These are phyloP conservation scores for Plectosphaerella sp. DNA, from an alignment of 2,329 filamentous ascomycete genomes.

Conservation along the genomic window DNA sequence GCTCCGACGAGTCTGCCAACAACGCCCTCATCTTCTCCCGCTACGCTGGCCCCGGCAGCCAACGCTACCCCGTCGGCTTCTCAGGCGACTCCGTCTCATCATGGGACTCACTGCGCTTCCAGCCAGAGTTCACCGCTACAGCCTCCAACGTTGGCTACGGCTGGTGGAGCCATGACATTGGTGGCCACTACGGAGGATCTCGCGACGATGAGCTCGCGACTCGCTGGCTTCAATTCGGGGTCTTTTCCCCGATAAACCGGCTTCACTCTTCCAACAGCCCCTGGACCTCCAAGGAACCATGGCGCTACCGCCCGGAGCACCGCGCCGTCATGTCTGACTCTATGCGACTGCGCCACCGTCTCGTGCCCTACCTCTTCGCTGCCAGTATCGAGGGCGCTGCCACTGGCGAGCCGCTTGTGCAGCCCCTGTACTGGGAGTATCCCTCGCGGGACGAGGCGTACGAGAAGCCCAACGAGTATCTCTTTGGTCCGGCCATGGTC, in stretches of 20 bases:
- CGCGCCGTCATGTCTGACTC: conserved; percentile 41
- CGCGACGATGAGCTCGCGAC: conserved; percentile 54
- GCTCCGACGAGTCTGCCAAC: neutral
- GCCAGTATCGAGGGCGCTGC: conserved; percentile 44
- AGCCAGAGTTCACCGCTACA: conserved; percentile 63
- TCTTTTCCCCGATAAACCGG: conserved; percentile 56
- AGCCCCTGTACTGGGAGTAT: conserved; percentile 60
- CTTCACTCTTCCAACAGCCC: conserved; percentile 54
- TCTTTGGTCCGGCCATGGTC: conserved; percentile 52
- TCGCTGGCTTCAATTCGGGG: conserved; percentile 59
- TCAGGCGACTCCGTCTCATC: conserved; percentile 57
- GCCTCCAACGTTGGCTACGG: conserved; percentile 64
- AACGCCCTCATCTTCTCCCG: conserved; percentile 53
- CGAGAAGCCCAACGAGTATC: conserved; percentile 50
- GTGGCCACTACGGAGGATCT: conserved; percentile 54
- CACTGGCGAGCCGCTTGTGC: conserved; percentile 46
- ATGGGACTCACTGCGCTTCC: conserved; percentile 58
- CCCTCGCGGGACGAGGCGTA: conserved; percentile 50
- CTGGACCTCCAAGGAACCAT: conserved; percentile 60
- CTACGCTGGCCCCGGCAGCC: conserved; percentile 58
- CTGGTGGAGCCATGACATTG: conserved; percentile 67
- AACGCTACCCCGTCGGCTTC: conserved; percentile 62
- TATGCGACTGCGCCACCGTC: conserved; percentile 49
- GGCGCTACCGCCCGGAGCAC: conserved; percentile 46
- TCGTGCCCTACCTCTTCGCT: conserved; percentile 57